Evolutionary conservation across 768 basidiomycete genomes (phyloP).

Genomic region (Russula brevipes): DNA sequence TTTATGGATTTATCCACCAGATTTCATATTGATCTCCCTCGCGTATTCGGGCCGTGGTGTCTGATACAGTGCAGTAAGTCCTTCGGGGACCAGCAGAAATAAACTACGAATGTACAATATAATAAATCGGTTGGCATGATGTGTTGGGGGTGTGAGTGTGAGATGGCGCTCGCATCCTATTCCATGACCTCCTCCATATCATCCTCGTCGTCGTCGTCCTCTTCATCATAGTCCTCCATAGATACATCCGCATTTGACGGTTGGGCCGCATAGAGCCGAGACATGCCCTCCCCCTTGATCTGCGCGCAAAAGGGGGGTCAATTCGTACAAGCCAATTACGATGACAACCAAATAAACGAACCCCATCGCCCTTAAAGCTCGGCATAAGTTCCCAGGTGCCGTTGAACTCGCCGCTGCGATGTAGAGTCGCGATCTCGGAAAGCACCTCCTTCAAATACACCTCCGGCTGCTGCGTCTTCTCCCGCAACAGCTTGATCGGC

Average conservation of each 20-base stretch:
- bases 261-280: constrained; percentile 27
- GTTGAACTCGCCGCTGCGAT: constrained; percentile 75
- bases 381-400: constrained; percentile 78
- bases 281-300: constrained; percentile 35
- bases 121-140: not conserved
- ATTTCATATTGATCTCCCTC: too few species aligned
- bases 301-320: constrained; percentile 21
- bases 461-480: constrained; percentile 82
- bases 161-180: constrained; percentile 35
- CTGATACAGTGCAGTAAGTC: not conserved
- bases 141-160: not conserved
- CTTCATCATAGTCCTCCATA: constrained; percentile 52
- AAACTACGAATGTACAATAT: not conserved
- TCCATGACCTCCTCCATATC: constrained; percentile 63
- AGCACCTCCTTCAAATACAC: constrained; percentile 82
- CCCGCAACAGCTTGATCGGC: constrained; percentile 70
- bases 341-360: constrained; percentile 30
- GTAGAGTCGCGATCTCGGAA: constrained; percentile 66
- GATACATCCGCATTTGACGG: constrained; percentile 34
- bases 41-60: too few species aligned
- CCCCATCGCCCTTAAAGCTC: constrained; percentile 61
- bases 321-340: not conserved
- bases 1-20: too few species aligned
- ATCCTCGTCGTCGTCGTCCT: constrained; percentile 55
- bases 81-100: not conserved